These are phyloP conservation scores for Alloteropsis semialata DNA, from an alignment of 176 grass and related monocot species.

Conservation along the genomic window DNA sequence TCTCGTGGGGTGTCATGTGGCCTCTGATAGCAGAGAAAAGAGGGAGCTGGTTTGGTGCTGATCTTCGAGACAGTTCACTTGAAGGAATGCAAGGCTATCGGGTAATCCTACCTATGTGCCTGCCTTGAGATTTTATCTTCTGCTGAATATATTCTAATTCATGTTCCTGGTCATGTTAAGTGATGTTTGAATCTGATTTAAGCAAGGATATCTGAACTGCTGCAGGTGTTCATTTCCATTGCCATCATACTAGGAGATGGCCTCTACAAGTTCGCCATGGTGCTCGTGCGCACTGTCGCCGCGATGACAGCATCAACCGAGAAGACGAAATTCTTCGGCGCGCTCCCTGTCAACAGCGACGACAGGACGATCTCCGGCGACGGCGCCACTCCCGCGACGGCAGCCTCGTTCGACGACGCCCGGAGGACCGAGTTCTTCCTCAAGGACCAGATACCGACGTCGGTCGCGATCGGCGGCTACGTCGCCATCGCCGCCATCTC, in stretches of 20 bases:
- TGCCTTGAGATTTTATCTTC: not conserved
- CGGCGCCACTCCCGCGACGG: not conserved
- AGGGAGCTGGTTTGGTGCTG: not conserved
- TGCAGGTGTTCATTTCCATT: not conserved
- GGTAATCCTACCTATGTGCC: not conserved
- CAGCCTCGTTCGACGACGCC: conserved; percentile 30
- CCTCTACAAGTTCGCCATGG: not conserved
- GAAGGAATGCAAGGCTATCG: not conserved
- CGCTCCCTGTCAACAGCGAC: not conserved
- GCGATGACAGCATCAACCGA: not conserved
- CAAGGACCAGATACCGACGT: conserved; percentile 41
- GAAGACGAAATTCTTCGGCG: not conserved
- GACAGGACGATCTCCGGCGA: not conserved
- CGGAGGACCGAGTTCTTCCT: conserved; percentile 40
- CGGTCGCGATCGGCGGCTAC: conserved; percentile 32
- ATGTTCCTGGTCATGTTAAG: not conserved
- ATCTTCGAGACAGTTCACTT: not conserved
- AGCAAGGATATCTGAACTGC: not conserved
- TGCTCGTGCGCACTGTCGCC: not conserved
- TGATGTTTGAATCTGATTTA: not conserved
- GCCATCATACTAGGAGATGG: not conserved
- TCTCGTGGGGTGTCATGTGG: not conserved
- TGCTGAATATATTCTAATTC: not conserved
- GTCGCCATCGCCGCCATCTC: conserved; percentile 29
- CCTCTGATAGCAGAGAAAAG: not conserved